phyloP scores from a whole-genome alignment of 768 basidiomycete species.

The Filobasidium floriforme region DNA sequence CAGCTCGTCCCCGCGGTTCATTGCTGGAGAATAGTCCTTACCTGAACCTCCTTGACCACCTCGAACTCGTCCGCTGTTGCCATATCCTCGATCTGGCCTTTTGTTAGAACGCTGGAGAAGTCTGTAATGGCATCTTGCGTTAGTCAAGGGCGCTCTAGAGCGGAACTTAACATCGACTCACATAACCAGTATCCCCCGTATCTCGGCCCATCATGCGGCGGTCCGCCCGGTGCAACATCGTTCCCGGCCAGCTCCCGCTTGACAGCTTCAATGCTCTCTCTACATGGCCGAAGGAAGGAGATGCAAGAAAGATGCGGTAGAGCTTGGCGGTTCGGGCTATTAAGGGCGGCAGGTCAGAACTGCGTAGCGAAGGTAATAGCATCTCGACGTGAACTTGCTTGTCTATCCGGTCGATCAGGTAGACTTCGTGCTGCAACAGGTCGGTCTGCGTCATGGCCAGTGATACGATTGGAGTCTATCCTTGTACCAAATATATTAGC shows the following conservation, averaged over 20 bases:
- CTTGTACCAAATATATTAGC: neutral
- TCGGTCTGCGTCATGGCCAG: constrained; percentile 89
- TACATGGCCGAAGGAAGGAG: constrained; percentile 77
- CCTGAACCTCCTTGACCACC: constrained; percentile 94
- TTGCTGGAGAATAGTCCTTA: constrained; percentile 43
- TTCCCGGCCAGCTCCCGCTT: constrained; percentile 61
- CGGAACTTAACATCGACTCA: constrained; percentile 56
- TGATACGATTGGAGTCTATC: constrained; percentile 83
- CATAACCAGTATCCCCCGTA: constrained; percentile 99
- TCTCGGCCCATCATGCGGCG: constrained; percentile 56
- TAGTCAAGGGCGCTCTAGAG: constrained; percentile 29
- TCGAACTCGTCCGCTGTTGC: constrained; percentile 94
- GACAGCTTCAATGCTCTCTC: constrained; percentile 73
- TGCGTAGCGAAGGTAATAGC: neutral
- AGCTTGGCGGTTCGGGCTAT: constrained; percentile 59
- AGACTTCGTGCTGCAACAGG: constrained; percentile 88
- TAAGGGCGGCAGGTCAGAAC: neutral
- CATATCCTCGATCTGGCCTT: constrained; percentile 80
- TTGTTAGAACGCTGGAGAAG: constrained; percentile 89
- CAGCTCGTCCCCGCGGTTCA: neutral
- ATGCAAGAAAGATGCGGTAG: constrained; percentile 97
- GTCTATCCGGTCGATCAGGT: constrained; percentile 95
- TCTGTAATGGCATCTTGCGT: constrained; percentile 50
- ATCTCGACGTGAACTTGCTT: constrained; percentile 51
- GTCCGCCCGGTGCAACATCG: neutral